Evolutionary conservation across 805 yeast species (phyloP).

Genomic region (Middelhovenomyces tepae): DNA sequence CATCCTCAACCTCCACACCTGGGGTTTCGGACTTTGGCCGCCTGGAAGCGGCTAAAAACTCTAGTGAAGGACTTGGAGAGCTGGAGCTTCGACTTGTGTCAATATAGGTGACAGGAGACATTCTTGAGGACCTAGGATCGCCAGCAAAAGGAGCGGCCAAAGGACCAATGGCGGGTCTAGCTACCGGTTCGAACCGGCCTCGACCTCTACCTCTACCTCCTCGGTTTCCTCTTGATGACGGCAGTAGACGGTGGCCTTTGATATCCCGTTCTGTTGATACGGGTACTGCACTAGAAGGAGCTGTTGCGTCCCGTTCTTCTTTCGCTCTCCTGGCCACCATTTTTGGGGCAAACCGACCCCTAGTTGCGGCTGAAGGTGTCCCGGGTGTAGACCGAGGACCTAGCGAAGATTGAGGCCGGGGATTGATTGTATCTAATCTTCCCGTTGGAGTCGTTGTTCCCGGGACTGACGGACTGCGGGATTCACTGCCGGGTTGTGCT

Average conservation of each 20-base stretch:
- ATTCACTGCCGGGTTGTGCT: too few relatives aligned
- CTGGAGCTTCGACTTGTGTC: too few relatives aligned
- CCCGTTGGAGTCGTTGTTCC: too few relatives aligned
- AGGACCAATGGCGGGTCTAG: slow-evolving; percentile 28
- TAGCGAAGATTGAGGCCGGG: too few relatives aligned
- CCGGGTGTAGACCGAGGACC: too few relatives aligned
- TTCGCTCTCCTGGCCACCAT: slow-evolving; percentile 75
- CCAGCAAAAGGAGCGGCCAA: slow-evolving; percentile 26
- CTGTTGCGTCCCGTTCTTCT: slow-evolving; percentile 74
- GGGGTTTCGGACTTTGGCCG: neutral
- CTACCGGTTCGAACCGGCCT: slow-evolving; percentile 18
- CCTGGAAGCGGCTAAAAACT: neutral
- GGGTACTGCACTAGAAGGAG: slow-evolving; percentile 37
- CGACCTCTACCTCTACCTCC: slow-evolving; percentile 14
- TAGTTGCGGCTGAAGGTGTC: too few relatives aligned
- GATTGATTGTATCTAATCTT: too few relatives aligned
- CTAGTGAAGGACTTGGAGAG: neutral
- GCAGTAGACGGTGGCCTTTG: slow-evolving; percentile 1
- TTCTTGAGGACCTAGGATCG: too few relatives aligned
- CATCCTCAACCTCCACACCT: slow-evolving; percentile 6
- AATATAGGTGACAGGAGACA: too few relatives aligned
- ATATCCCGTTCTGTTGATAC: slow-evolving; percentile 1
- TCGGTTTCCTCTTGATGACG: slow-evolving; percentile 13
- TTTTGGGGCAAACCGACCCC: slow-evolving; percentile 69
- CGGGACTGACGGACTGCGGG: too few relatives aligned